Evolutionary conservation across 139 green algal species (phyloP).

Genomic region (Prasinococcaceae sp.): DNA sequence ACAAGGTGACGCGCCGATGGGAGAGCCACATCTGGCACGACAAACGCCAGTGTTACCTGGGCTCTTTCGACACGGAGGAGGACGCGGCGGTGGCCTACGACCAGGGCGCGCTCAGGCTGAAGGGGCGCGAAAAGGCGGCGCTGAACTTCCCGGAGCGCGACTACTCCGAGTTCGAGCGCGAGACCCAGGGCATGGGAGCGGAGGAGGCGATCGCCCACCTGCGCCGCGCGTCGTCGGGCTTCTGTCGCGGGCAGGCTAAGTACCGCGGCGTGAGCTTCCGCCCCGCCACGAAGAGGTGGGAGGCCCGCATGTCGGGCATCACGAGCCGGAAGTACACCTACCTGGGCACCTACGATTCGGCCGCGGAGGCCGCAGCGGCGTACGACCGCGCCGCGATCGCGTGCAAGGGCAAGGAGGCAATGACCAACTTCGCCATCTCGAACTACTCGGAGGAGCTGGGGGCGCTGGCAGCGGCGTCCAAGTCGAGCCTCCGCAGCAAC

Average conservation of each 20-base stretch:
- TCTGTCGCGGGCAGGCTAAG: slow-evolving; percentile 2
- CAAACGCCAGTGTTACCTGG: slow-evolving; percentile 11
- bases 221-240: slow-evolving; percentile 2
- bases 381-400: slow-evolving; percentile 6
- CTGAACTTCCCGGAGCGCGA: background rate
- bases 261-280: slow-evolving; percentile 11
- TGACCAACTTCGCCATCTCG: slow-evolving; percentile 10
- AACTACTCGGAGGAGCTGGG: too few species aligned
- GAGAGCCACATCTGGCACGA: slow-evolving; percentile 14
- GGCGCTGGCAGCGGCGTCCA: too few species aligned
- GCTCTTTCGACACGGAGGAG: slow-evolving; percentile 9
- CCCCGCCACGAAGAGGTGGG: slow-evolving; percentile 4
- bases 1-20: slow-evolving; percentile 8
- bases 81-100: slow-evolving; percentile 8
- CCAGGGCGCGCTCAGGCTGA: slow-evolving; percentile 3
- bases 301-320: slow-evolving; percentile 6
- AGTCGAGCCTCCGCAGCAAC: too few species aligned
- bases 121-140: background rate
- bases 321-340: slow-evolving; percentile 14
- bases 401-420: slow-evolving; percentile 5
- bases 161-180: background rate
- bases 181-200: background rate
- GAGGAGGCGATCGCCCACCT: slow-evolving; percentile 9
- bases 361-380: slow-evolving; percentile 5
- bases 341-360: slow-evolving; percentile 11